Evolutionary conservation across 2,329 filamentous ascomycete genomes (phyloP).

Genomic region (Celoporthe dispersa): DNA sequence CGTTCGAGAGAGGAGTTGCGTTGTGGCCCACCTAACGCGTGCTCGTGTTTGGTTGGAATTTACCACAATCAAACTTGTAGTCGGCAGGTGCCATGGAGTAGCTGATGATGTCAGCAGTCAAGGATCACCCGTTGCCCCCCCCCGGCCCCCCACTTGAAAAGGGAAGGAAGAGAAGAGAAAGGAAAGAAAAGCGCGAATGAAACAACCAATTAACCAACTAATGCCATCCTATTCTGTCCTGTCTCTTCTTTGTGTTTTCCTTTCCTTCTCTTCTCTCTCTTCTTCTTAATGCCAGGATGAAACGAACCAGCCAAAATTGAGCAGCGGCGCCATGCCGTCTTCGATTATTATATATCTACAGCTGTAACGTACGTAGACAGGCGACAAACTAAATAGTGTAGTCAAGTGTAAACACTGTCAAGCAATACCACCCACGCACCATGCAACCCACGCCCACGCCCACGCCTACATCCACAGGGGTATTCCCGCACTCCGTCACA

Average conservation of each 20-base stretch:
- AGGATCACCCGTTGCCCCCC: too few relatives aligned
- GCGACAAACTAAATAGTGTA: conserved; percentile 12
- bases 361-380: conserved; percentile 26
- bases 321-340: conserved; percentile 4
- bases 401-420: conserved; percentile 1
- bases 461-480: neutral
- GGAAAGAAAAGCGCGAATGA: neutral
- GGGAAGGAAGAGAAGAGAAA: neutral
- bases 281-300: too few relatives aligned
- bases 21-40: neutral
- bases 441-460: neutral
- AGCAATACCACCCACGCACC: conserved; percentile 5
- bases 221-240: too few relatives aligned
- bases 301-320: neutral
- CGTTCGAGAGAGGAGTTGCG: neutral
- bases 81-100: neutral
- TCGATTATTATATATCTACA: conserved; percentile 24
- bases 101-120: neutral
- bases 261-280: too few relatives aligned
- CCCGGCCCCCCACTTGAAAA: neutral
- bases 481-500: conserved; percentile 1
- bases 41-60: neutral
- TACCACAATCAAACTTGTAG: neutral
- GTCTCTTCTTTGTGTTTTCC: too few relatives aligned
- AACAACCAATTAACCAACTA: too few relatives aligned